Percentiles rank a stretch among this genome's conserved stretches.
These are phyloP conservation scores for Bruguiera gymnorhiza DNA, from an alignment of 345 rosid species.

Conservation along the genomic window DNA sequence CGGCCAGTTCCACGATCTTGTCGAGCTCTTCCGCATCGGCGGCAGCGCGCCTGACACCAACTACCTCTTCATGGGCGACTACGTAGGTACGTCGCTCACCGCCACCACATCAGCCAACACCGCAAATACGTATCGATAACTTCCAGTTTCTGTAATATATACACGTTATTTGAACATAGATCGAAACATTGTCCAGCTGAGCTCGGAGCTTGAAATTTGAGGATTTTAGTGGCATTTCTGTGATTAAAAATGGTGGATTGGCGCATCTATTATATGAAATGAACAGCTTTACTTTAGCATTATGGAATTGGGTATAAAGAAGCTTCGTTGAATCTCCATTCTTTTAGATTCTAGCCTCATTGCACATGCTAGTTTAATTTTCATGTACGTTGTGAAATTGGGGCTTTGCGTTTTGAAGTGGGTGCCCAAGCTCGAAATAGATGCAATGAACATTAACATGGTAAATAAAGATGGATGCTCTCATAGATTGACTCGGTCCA, in stretches of 20 bases:
- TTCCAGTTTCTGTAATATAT: background rate
- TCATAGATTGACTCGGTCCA: background rate
- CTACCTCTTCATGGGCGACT: conserved; percentile 58
- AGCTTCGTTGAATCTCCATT: too few species aligned
- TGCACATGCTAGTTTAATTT: too few species aligned
- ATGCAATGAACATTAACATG: background rate
- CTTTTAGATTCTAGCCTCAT: too few species aligned
- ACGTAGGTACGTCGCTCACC: conserved; percentile 34
- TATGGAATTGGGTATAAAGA: too few species aligned
- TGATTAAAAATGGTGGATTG: background rate
- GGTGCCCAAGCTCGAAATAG: too few species aligned
- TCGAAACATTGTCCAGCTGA: background rate
- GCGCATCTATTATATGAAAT: too few species aligned
- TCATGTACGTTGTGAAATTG: too few species aligned
- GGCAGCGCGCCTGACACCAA: conserved; percentile 52
- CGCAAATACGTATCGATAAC: too few species aligned
- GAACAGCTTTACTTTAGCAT: too few species aligned
- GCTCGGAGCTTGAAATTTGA: background rate
- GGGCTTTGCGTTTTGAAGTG: too few species aligned
- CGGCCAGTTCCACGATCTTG: conserved; percentile 54
- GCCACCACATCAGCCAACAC: too few species aligned
- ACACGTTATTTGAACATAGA: background rate
- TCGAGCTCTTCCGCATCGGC: conserved; percentile 54
- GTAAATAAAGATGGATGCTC: background rate
- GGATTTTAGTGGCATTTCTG: background rate